These are phyloP conservation scores for Hibiscus trionum DNA, from an alignment of 345 rosid species.

Conservation along the genomic window DNA sequence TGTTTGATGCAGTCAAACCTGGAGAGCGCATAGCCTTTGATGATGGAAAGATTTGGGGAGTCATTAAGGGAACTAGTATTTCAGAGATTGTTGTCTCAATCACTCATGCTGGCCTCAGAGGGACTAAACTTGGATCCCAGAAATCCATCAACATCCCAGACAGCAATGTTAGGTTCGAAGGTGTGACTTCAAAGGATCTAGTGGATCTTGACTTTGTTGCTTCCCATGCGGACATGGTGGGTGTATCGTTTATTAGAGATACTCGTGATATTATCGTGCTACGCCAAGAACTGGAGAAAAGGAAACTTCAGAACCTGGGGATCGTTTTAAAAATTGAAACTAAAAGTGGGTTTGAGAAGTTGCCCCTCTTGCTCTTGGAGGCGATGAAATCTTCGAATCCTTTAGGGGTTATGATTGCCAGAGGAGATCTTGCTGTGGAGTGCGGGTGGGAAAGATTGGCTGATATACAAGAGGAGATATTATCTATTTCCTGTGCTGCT, in stretches of 20 bases:
- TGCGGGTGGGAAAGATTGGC: slow-evolving; percentile 72
- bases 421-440: slow-evolving; percentile 75
- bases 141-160: slow-evolving; percentile 64
- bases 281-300: slow-evolving; percentile 44
- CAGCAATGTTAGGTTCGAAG: slow-evolving; percentile 49
- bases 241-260: slow-evolving; percentile 58
- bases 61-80: slow-evolving; percentile 43
- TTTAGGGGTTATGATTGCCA: slow-evolving; percentile 59
- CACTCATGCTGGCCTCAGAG: slow-evolving; percentile 49
- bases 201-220: slow-evolving; percentile 58
- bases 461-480: slow-evolving; percentile 56
- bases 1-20: slow-evolving; percentile 54
- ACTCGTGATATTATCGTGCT: slow-evolving; percentile 44
- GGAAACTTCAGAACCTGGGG: slow-evolving; percentile 39
- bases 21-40: slow-evolving; percentile 62
- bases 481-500: slow-evolving; percentile 42
- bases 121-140: slow-evolving; percentile 61
- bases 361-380: slow-evolving; percentile 44
- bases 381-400: slow-evolving; percentile 58
- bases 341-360: slow-evolving; percentile 40
- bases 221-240: slow-evolving; percentile 65
- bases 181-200: slow-evolving; percentile 63
- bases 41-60: slow-evolving; percentile 66
- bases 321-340: slow-evolving; percentile 61
- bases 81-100: slow-evolving; percentile 55